Percentiles rank a stretch among this genome's conserved stretches.
phyloP scores from a whole-genome alignment of 179 eudicot species.

The Camellia oleifera region DNA sequence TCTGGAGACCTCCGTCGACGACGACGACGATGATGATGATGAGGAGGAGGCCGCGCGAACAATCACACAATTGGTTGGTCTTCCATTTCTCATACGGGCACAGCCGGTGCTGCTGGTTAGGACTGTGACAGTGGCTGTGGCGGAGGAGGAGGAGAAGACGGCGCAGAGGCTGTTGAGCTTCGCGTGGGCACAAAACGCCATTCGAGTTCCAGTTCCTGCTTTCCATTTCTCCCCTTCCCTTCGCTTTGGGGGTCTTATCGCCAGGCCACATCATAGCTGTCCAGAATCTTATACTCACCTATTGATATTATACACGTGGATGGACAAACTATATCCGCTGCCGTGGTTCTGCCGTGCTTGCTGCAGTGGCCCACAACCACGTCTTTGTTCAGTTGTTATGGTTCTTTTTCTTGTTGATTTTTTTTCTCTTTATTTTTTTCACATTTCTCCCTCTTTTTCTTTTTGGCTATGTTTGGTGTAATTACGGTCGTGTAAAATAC shows the following conservation, averaged over 20 bases:
- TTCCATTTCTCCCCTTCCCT: not conserved
- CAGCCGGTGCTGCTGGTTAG: not conserved
- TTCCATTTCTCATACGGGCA: not conserved
- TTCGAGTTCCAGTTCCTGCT: not conserved
- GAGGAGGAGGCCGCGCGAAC: not conserved
- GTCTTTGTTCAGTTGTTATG: too few species aligned
- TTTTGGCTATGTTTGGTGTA: too few species aligned
- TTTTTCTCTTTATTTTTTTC: too few species aligned
- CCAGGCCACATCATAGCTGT: constrained; percentile 12
- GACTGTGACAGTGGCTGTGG: not conserved
- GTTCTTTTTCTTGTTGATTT: too few species aligned
- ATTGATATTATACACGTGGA: constrained; percentile 7
- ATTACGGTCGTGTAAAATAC: too few species aligned
- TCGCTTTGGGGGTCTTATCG: not conserved
- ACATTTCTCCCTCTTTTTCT: too few species aligned
- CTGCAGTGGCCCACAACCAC: too few species aligned
- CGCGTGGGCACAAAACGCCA: constrained; percentile 11
- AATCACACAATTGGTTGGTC: not conserved
- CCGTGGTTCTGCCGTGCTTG: too few species aligned
- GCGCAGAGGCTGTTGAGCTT: not conserved
- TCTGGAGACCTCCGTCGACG: not conserved
- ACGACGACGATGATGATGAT: not conserved
- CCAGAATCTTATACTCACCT: not conserved
- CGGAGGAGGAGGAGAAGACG: not conserved
- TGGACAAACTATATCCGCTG: too few species aligned